Evolutionary conservation across 2,329 filamentous ascomycete species (phyloP).

Genomic region (Aspergillus latus): DNA sequence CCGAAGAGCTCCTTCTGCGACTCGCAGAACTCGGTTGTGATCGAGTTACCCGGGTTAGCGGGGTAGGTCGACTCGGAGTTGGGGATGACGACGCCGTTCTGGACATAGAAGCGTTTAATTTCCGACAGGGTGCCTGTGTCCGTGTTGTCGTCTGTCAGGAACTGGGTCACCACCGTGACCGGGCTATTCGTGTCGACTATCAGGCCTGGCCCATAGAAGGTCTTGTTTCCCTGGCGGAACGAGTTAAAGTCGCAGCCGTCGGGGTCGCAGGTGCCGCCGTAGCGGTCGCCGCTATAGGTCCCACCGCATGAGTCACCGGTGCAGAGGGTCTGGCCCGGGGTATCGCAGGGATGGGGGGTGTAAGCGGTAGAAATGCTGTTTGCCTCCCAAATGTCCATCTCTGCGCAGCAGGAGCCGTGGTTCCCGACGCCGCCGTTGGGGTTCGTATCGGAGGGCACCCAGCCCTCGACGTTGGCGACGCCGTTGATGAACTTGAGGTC

Average conservation of each 20-base stretch:
- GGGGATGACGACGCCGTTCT: constrained; percentile 59
- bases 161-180: constrained; percentile 68
- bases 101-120: constrained; percentile 66
- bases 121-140: constrained; percentile 56
- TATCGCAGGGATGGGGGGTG: constrained; percentile 65
- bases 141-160: constrained; percentile 55
- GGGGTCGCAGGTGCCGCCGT: constrained; percentile 64
- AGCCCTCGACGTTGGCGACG: constrained; percentile 57
- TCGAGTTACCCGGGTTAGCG: constrained; percentile 53
- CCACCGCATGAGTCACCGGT: constrained; percentile 54
- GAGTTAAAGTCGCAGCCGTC: constrained; percentile 71
- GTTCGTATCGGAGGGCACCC: constrained; percentile 54
- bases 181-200: constrained; percentile 58
- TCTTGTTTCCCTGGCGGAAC: constrained; percentile 64
- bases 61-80: constrained; percentile 52
- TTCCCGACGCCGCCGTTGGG: constrained; percentile 54
- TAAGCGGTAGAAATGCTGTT: constrained; percentile 64
- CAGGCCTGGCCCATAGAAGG: constrained; percentile 62
- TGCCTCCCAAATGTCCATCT: constrained; percentile 72
- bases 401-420: constrained; percentile 63
- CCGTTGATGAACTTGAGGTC: constrained; percentile 49
- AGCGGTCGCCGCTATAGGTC: constrained; percentile 54
- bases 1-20: constrained; percentile 57
- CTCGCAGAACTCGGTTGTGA: constrained; percentile 60
- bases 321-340: constrained; percentile 54